A percentile compares a stretch with the other conserved stretches of the same genome.
These are phyloP conservation scores for Ramaria sp. DNA, from an alignment of 768 basidiomycete species.

Conservation along the genomic window DNA sequence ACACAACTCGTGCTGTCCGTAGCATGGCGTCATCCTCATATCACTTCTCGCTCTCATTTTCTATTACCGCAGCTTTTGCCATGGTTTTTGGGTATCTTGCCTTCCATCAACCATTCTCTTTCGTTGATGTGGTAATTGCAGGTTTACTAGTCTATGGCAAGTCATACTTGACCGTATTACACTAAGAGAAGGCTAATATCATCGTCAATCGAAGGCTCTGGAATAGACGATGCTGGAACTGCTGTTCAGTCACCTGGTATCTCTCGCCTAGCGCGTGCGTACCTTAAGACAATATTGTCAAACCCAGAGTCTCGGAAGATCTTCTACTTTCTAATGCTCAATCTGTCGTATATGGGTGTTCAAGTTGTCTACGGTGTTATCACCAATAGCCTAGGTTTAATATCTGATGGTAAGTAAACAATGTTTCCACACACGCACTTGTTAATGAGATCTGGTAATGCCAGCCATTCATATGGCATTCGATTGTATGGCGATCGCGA, in stretches of 20 bases:
- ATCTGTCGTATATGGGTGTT: constrained; percentile 91
- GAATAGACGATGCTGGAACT: constrained; percentile 33
- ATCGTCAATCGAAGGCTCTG: constrained; percentile 32
- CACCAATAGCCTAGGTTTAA: constrained; percentile 94
- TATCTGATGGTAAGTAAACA: constrained; percentile 77
- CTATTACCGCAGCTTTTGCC: constrained; percentile 36
- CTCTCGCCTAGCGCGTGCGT: constrained; percentile 40
- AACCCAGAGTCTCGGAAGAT: constrained; percentile 92
- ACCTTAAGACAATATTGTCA: constrained; percentile 83
- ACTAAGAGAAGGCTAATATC: not conserved
- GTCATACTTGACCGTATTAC: constrained; percentile 12
- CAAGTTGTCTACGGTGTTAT: constrained; percentile 97
- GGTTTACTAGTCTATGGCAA: constrained; percentile 55
- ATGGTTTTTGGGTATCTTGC: constrained; percentile 46
- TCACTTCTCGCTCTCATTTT: constrained; percentile 49
- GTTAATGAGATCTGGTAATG: constrained; percentile 2
- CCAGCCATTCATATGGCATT: constrained; percentile 99
- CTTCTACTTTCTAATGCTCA: constrained; percentile 92
- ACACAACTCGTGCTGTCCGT: constrained; percentile 34
- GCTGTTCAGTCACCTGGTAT: constrained; percentile 31
- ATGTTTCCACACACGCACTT: not conserved
- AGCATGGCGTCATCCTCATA: constrained; percentile 42
- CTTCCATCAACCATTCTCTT: constrained; percentile 49
- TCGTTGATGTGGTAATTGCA: constrained; percentile 50
- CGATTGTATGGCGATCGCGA: constrained; percentile 94